Evolutionary conservation across 768 basidiomycete genomes (phyloP), one percentile per base, ranked within the genome.

Genomic region (Naganishia friedmannii): DNA sequence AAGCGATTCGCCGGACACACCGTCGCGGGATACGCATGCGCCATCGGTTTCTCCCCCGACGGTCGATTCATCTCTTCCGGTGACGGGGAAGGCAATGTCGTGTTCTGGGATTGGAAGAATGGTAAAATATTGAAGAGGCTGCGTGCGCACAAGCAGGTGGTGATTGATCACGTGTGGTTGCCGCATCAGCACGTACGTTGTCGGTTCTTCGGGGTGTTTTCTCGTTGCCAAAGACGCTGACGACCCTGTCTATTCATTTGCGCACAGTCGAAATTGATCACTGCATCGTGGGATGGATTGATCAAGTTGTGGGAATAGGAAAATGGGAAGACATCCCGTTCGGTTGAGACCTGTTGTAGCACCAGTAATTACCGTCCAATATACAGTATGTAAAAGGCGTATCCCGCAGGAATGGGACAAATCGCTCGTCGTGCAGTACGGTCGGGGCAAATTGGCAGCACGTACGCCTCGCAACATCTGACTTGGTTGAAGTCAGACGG

Each of bases 61-160:
- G 96, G 96, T 2, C 92, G 93, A 81, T 98, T 93, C 90, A 90
- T 99, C 76, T 94, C 92, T 77, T 94, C 92, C 70, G 96, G 96
- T 32, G 95, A 97, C 76, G 91, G 91, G 12, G 88, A 89, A 74
- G 96, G 96, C 10, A 93, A 96, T 79, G 85, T 99, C 53, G 90
- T 97, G 3, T 95, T 97, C 82, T 99, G 96, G 96, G 96, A 98
- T 81, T 99, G 92, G 91, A 98, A 96, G 83, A 94, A 89, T n/a
- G 91, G 93, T 1, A 88, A 92, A 73, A 93, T 98, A 81, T 92
- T 94, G 83, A 92, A 90, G 67, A 85, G 92, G 46, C 82, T 98
- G 67, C 87, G 88, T 73, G 92, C 92, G 2, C 96, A 98, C 80
- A 88, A 86, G 15, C 93, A 97, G 82, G 95, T 96, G n/a, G 91